Evolutionary conservation across 2,329 filamentous ascomycete genomes (phyloP), one percentile per base, ranked within the genome.

Genomic region (Aspergillus awamori): DNA sequence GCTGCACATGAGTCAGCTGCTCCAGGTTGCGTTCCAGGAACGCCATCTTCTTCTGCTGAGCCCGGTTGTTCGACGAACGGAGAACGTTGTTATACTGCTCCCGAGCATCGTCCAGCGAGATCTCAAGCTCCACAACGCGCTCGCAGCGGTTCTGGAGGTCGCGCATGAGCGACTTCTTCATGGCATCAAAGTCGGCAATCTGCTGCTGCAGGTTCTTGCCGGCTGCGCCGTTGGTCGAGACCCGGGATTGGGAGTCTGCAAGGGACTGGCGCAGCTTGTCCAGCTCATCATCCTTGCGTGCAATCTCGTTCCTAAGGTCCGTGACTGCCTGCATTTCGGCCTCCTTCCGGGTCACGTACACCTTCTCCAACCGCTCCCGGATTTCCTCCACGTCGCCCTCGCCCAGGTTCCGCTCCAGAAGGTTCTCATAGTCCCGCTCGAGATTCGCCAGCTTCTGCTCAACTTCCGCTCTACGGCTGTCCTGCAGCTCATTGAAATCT

Each of bases 31-130:
- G 90, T 82, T 99, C 95, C 54, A 99, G 82, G 85, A 99, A 99
- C 15, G 95, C 96, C 91, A 99, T 98, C 86, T 99, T 99, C 90
- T 99, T 99, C 80, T 99, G 95, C 82, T 99, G 95, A 24, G 95
- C 94, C 62, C 95, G 90, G 83, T 96, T 98, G 83, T 99, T 99
- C 68, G 92, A 97, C 53, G 92, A 95, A 59, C 94, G 89, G 61
- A 99, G 86, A 63, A 99, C 95, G 71, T 97, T 97, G 83, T 99
- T 98, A 82, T 99, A 99, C 80, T 99, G 95, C 82, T 99, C 95
- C 59, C 95, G 88, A 0, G 95, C 97, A 82, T 97, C 93, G 74
- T 99, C 95, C 54, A 99, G 86, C 38, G 92, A 96, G 72, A 99
- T 99, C 79, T 99, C 95, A 28, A 99, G 87, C 82, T 99, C 95